These are phyloP conservation scores for Colletotrichum destructivum DNA, from an alignment of 2,329 filamentous ascomycete genomes.

Conservation along the genomic window DNA sequence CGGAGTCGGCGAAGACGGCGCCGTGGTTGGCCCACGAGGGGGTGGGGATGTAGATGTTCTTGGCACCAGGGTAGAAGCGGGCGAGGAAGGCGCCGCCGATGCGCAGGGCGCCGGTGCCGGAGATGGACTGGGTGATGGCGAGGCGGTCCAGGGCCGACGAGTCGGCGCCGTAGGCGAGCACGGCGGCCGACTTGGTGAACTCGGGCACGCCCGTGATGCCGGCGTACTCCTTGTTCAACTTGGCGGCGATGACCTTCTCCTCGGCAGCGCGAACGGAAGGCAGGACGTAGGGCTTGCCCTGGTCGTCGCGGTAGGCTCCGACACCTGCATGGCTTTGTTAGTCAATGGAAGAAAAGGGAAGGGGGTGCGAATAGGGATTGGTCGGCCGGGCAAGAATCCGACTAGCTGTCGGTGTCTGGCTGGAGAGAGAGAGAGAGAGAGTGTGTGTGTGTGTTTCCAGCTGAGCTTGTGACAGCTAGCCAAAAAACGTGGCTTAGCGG, in stretches of 20 bases:
- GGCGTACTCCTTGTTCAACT: slow-evolving; percentile 96
- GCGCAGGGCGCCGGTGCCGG: slow-evolving; percentile 94
- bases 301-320: slow-evolving; percentile 97
- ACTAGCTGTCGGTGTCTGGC: slow-evolving; percentile 14
- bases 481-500: background rate
- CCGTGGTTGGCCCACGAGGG: slow-evolving; percentile 99
- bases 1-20: slow-evolving; percentile 94
- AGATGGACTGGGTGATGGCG: slow-evolving; percentile 97
- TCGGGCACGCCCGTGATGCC: slow-evolving; percentile 96
- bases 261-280: slow-evolving; percentile 93
- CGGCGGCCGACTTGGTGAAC: slow-evolving; percentile 92
- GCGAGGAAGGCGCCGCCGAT: slow-evolving; percentile 95
- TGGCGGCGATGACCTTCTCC: slow-evolving; percentile 83
- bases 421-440: no score
- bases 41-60: slow-evolving; percentile 96
- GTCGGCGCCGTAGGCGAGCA: slow-evolving; percentile 90
- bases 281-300: slow-evolving; percentile 97
- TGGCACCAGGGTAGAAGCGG: slow-evolving; percentile 90
- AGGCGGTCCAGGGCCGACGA: slow-evolving; percentile 84
- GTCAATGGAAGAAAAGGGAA: background rate
- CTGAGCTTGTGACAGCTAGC: slow-evolving; percentile 30
- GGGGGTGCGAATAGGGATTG: background rate
- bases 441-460: background rate
- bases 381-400: slow-evolving; percentile 11
- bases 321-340: slow-evolving; percentile 73